Base-by-base conservation (phyloP, 2,329 filamentous ascomycete genomes). In the Ophiostoma quercus region DNA sequence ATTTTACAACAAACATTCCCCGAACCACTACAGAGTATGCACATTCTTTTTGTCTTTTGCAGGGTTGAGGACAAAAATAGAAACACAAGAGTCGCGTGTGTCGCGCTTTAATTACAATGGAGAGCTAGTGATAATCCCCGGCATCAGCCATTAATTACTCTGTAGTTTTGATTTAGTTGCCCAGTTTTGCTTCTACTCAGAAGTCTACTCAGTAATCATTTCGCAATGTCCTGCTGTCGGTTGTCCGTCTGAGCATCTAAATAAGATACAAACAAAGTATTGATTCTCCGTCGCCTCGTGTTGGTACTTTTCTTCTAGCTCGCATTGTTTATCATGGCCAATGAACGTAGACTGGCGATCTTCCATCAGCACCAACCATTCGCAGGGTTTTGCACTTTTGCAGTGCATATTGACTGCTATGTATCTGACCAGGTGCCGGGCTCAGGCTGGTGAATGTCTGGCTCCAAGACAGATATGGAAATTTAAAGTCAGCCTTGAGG, bases 11-110 rank as follows among this genome's bases (percentile, higher is more conserved):
- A 57, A 57, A n/a, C 32, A 63, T 63, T 63, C 32, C 29, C 29
- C 60, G 4, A 63, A 32, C 60, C 60, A 25, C 51, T 25, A 8
- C 34, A 34, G 34, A 34, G 34, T 34, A 34, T 34, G 34, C 34
- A 25, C 51, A 57, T 57, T 57, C 22, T 57, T 57, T 25, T 22
- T 57, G 51, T 22, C n/a, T 62, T 34, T 60, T 34, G 54, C 54
- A 34, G 25, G 57, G 57, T 62, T 62, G 57, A 39, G n/a, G 19
- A 39, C 62, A 22, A 65, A 65, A 65, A 65, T 65, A 65, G 62
- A 65, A 65, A 37, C n/a, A 39, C 16, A 22, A 65, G n/a, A 25
- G n/a, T 57, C 22, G 51, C 51, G 51, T 57, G 22, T 25, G 51
- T 25, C 51, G 51, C 32, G 8, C 19, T 39, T 22, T 39, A 6